phyloP scores from a whole-genome alignment of 805 yeast species.

The Kuraishia cidri region DNA sequence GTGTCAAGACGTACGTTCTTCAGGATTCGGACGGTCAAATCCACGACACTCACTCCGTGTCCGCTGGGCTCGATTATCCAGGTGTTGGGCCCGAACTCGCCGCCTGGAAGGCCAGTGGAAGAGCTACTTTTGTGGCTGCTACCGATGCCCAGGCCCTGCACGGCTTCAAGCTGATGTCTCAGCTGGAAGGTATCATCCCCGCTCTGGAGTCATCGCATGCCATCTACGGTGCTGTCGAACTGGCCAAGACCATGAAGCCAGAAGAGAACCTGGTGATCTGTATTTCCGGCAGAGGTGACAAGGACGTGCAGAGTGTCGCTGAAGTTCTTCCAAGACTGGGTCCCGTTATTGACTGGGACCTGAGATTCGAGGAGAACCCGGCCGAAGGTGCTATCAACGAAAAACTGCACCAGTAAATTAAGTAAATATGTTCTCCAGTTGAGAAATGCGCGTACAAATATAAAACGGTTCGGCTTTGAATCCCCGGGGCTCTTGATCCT shows the following conservation, averaged over 20 bases:
- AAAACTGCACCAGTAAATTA: constrained; percentile 1
- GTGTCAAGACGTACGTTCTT: constrained; percentile 88
- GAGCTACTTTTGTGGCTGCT: constrained; percentile 87
- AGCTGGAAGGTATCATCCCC: constrained; percentile 96
- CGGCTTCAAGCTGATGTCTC: constrained; percentile 84
- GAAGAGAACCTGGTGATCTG: constrained; percentile 82
- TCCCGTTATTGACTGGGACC: constrained; percentile 90
- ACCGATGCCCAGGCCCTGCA: constrained; percentile 91
- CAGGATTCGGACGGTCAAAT: constrained; percentile 94
- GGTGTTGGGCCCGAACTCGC: constrained; percentile 99
- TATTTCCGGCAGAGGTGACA: constrained; percentile 97
- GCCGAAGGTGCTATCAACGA: background rate
- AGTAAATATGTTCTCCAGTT: too few relatives aligned
- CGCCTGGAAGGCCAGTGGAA: constrained; percentile 87
- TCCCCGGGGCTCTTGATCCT: background rate
- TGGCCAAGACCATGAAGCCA: constrained; percentile 74
- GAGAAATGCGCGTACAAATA: too few relatives aligned
- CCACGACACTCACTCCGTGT: constrained; percentile 94
- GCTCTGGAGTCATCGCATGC: constrained; percentile 98
- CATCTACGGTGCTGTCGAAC: constrained; percentile 78
- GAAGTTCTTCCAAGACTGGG: constrained; percentile 87
- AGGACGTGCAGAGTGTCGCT: constrained; percentile 97
- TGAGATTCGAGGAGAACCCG: constrained; percentile 56
- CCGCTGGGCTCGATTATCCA: constrained; percentile 98
- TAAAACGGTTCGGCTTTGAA: background rate